Evolutionary conservation across 2,329 filamentous ascomycete species (phyloP).

Genomic region (Cladosporium sp.): DNA sequence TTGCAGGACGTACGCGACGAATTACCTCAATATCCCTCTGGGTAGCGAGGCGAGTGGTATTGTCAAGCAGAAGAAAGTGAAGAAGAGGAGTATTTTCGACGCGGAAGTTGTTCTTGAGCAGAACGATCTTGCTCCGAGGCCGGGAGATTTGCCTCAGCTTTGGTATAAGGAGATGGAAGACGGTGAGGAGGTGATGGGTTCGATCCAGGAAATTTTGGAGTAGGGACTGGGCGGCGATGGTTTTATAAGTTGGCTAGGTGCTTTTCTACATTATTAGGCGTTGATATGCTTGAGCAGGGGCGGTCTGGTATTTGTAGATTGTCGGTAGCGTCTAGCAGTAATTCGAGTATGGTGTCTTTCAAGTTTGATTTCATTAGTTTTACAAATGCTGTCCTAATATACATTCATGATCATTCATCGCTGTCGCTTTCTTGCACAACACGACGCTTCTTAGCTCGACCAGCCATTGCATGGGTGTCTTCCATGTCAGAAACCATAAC

Average conservation of each 20-base stretch:
- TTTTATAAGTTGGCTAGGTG: too few relatives aligned
- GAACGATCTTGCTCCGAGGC: conserved; percentile 2
- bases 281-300: too few relatives aligned
- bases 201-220: too few relatives aligned
- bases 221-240: too few relatives aligned
- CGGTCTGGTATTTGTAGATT: conserved; percentile 3
- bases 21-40: conserved; percentile 25
- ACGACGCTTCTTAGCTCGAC: conserved; percentile 3
- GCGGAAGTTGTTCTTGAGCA: conserved; percentile 12
- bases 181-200: too few relatives aligned
- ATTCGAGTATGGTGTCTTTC: background rate
- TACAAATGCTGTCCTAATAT: too few relatives aligned
- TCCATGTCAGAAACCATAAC: background rate
- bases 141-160: conserved; percentile 6
- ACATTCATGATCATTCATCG: conserved; percentile 1
- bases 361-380: too few relatives aligned
- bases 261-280: too few relatives aligned
- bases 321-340: conserved; percentile 2
- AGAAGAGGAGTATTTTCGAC: conserved; percentile 23
- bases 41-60: conserved; percentile 14
- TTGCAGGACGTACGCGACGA: conserved; percentile 26
- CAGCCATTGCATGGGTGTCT: background rate
- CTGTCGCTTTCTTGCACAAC: conserved; percentile 11
- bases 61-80: conserved; percentile 6
- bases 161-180: conserved; percentile 6